These are phyloP conservation scores for Clavariopsis aquatica DNA, from an alignment of 495 filamentous ascomycete species.

Conservation along the genomic window DNA sequence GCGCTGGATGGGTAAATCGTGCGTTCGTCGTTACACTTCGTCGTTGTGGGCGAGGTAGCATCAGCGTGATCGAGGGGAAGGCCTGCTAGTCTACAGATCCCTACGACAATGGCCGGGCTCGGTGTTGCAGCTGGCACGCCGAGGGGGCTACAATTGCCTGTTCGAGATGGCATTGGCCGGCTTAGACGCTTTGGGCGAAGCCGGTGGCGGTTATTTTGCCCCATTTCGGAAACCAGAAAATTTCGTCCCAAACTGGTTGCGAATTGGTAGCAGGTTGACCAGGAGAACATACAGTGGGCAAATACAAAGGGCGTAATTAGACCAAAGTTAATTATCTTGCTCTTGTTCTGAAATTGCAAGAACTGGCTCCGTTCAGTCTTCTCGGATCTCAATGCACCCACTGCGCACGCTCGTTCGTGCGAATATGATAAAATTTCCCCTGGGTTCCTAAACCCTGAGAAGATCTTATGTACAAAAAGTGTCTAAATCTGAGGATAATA, in stretches of 20 bases:
- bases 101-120: neutral
- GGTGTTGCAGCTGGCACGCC: neutral
- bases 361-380: neutral
- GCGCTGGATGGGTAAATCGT: neutral
- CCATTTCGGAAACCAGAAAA: neutral
- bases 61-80: neutral
- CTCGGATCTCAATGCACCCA: neutral
- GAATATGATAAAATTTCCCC: neutral
- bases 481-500: too few species aligned
- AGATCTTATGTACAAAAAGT: neutral
- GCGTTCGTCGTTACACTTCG: neutral
- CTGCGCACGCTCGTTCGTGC: neutral
- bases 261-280: too few species aligned
- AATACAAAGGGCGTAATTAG: too few species aligned
- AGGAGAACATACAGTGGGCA: too few species aligned
- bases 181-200: neutral
- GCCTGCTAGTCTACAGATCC: neutral
- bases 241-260: neutral
- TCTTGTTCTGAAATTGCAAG: neutral
- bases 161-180: neutral
- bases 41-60: neutral
- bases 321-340: neutral
- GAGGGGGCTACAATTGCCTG: neutral
- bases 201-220: neutral
- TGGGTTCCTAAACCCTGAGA: neutral